These are phyloP conservation scores for Neurospora intermedia DNA, from an alignment of 495 filamentous ascomycete genomes.

Conservation along the genomic window DNA sequence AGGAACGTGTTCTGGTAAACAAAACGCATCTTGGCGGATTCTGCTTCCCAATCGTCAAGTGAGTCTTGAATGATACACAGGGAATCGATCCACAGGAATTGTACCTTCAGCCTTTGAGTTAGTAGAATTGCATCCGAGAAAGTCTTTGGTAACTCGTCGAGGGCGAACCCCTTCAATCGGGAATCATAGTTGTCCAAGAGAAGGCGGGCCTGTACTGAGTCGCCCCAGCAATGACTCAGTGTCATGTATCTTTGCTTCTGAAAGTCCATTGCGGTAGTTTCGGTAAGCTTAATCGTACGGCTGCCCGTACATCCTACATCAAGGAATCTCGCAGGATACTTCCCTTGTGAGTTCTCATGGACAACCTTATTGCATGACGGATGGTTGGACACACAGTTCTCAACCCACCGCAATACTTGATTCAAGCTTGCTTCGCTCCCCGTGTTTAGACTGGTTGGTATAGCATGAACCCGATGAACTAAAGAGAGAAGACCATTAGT, in stretches of 20 bases:
- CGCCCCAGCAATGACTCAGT: background rate
- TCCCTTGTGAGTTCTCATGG: background rate
- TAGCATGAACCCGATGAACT: rapidly evolving
- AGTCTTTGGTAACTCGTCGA: background rate
- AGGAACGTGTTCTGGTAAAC: background rate
- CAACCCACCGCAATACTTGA: background rate
- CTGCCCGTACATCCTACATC: background rate
- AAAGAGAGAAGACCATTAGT: background rate
- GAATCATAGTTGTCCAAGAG: background rate
- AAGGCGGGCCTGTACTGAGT: background rate
- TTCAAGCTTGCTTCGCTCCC: background rate
- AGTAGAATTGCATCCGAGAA: background rate
- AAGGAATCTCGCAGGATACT: background rate
- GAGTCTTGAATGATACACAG: background rate
- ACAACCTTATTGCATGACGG: background rate
- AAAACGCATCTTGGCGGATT: background rate
- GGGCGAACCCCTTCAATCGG: background rate
- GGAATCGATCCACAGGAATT: background rate
- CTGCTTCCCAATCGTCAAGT: background rate
- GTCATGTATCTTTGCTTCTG: background rate
- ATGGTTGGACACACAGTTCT: background rate
- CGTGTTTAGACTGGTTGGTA: background rate
- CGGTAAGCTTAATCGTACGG: background rate
- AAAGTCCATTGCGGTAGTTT: background rate
- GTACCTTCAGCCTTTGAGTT: background rate